Base-by-base conservation (phyloP, 169 alveolate species). In the Cryptosporidium baileyi region DNA sequence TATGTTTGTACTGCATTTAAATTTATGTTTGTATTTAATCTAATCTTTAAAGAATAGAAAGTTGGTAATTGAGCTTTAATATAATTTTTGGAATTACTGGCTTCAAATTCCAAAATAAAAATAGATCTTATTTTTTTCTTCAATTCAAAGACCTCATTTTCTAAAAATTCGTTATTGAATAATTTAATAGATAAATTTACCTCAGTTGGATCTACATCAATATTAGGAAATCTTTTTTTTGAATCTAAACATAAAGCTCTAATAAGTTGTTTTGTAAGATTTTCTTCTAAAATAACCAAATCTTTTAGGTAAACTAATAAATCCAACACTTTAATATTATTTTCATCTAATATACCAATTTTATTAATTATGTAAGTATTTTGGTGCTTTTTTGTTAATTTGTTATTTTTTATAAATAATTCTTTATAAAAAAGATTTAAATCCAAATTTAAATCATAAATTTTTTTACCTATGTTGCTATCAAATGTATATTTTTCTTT, bases 201-300 rank as follows among this genome's bases (percentile, higher is more conserved):
- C 38, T 74, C 85, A 2, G 85, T 74, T 38, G 85, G 85, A 57
- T 74, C 85, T 22, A 74, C 67, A 74, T 57, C 85, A 52, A 74
- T 57, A 51, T 74, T 74, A 9, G 85, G 85, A 7, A 52, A 59
- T 24, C 15, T 74, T 26, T 38, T 74, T 26, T 74, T 51, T 22
- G 85, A 74, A 28, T 74, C 67, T 13, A 74, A 13, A n/a, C 40
- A 47, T 34, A 74, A 24, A 0, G 85, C 49, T n/a, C 47, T 51
- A 57, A 74, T 34, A 22, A 74, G 28, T 22, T 51, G 60, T 74
- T 74, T 67, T 2, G 67, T 74, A 13, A 45, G 36, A 0, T 41
- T 13, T 32, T 74, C 85, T 34, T 74, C 85, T n/a, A 74, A 24
- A 13, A 54, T 51, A 22, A 74, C 67, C 30, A 74, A 47, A 24